Base-by-base conservation (phyloP, 345 rosid genomes). In the Citrus glauca region DNA sequence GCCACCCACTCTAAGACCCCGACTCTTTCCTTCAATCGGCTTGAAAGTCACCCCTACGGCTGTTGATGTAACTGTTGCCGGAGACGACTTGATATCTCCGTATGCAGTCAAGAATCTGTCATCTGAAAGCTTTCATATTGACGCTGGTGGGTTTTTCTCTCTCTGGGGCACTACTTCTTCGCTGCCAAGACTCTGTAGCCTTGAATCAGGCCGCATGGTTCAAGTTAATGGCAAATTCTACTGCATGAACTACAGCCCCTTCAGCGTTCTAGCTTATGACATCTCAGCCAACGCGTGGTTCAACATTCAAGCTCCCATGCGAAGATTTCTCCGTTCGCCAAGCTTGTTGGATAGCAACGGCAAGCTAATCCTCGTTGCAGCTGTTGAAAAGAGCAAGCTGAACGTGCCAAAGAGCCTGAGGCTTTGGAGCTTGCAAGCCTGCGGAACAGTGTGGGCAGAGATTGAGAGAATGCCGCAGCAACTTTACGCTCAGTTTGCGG, bases 301-400 rank as follows among this genome's bases (percentile, higher is more conserved):
- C 61, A 95, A 90, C 85, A 90, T 93, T 75, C 97, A 95, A 82
- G 96, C 99, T 38, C 99, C 99, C 14, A 95, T 95, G 99, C 71
- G 98, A 73, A 85, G 99, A 73, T 95, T 95, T 78, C 91, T 93
- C 11, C 83, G 99, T n/a, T 95, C 96, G 2, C 99, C 99, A 4
- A 84, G 92, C 84, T 72, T 95, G 85, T 86, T 93, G 42, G 98
- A 95, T 82, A 88, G 87, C 63, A 74, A 69, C 76, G 99, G 93
- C 7, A 92, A 81, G 80, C 88, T 95, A 33, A 77, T 93, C 28
- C 88, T 95, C 0, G 91, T 93, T 9, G 99, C 99, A 2, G 96
- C 96, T 3, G 99, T 95, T 0, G 98, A 95, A 88, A 95, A 93
- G 84, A 95, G 94, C 81, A 93, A 92, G 90, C 92, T 95, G 5